phyloP scores from a whole-genome alignment of 2,329 filamentous ascomycete species.

The Sclerotinia glacialis region DNA sequence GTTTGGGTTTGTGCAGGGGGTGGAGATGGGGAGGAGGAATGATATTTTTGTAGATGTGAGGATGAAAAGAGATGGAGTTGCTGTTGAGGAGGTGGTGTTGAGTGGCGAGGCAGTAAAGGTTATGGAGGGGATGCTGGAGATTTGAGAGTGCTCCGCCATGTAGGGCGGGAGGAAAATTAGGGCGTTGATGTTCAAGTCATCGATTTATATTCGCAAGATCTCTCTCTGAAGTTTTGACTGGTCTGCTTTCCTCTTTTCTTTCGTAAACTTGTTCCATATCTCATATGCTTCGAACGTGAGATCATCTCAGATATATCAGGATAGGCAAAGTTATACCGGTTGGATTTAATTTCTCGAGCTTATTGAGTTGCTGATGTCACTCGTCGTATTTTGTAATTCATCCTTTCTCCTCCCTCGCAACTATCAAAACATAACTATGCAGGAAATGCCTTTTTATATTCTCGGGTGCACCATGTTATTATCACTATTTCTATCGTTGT shows the following conservation, averaged over 20 bases:
- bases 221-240: not conserved
- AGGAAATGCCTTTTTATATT: too few relatives aligned
- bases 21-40: constrained; percentile 57
- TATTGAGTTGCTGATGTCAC: too few relatives aligned
- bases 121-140: constrained; percentile 32
- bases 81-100: constrained; percentile 29
- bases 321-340: not conserved
- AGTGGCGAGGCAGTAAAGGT: constrained; percentile 31
- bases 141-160: not conserved
- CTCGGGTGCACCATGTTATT: too few relatives aligned
- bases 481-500: too few relatives aligned
- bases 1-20: constrained; percentile 57
- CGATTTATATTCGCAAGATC: not conserved
- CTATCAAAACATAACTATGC: too few relatives aligned
- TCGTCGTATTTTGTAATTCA: too few relatives aligned
- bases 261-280: not conserved
- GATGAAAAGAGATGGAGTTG: constrained; percentile 16
- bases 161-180: not conserved
- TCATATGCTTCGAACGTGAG: not conserved
- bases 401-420: too few relatives aligned
- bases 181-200: not conserved
- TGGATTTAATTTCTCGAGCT: too few relatives aligned
- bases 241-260: too few relatives aligned
- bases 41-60: constrained; percentile 33
- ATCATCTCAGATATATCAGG: not conserved